Percentiles rank a stretch among this genome's conserved stretches.
phyloP scores from a whole-genome alignment of 768 basidiomycete genomes.

The Trametes sanguinea region DNA sequence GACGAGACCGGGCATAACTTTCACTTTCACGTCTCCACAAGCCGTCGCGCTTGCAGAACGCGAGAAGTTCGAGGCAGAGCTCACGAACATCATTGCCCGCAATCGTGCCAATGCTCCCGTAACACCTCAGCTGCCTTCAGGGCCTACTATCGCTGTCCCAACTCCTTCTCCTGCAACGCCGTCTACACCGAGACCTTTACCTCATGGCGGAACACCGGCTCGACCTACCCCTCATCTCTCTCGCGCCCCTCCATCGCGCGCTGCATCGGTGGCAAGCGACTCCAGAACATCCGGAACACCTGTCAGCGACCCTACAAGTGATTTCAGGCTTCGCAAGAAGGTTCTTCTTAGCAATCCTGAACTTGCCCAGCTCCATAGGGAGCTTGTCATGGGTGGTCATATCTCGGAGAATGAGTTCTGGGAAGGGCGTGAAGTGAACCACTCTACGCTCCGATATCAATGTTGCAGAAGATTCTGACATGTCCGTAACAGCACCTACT shows the following conservation, averaged over 20 bases:
- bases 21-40: constrained; percentile 74
- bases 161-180: constrained; percentile 25
- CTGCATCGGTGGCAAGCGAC: constrained; percentile 61
- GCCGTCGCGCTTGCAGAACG: constrained; percentile 67
- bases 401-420: constrained; percentile 96
- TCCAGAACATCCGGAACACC: constrained; percentile 51
- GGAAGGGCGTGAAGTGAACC: constrained; percentile 87
- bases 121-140: constrained; percentile 18
- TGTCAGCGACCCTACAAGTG: constrained; percentile 57
- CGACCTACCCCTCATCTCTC: constrained; percentile 39
- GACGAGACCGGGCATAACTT: constrained; percentile 82
- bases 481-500: constrained; percentile 61
- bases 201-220: constrained; percentile 20
- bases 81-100: constrained; percentile 73
- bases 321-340: constrained; percentile 75
- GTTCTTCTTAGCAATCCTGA: constrained; percentile 80
- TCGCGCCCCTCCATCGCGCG: constrained; percentile 57
- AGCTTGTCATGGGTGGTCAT: constrained; percentile 82
- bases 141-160: constrained; percentile 12
- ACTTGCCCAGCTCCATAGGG: constrained; percentile 78
- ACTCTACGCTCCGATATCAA: no score
- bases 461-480: constrained; percentile 23
- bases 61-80: constrained; percentile 79
- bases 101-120: constrained; percentile 50
- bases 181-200: constrained; percentile 33